Evolutionary conservation across 1,139 yeast genomes (phyloP), one percentile per base, ranked within the genome.

Genomic region (Yamadazyma pseudoaaseri): DNA sequence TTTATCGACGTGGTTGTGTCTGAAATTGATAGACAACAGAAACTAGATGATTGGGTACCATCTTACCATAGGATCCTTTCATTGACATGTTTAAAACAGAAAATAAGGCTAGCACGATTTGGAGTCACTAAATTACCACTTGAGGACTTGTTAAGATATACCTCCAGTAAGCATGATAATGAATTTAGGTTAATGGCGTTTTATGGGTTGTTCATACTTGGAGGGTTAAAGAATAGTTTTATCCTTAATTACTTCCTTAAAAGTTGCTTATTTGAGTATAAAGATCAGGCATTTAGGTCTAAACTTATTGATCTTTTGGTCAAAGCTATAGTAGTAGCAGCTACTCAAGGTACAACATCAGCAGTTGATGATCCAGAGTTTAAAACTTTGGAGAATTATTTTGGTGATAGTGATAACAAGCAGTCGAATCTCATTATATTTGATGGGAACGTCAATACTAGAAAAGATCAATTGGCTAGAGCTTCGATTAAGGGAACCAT

Each of bases 11-110:
- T 49, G 26, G 73, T 62, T 1, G 39, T 59, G 5, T 48, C 53
- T 5, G 75, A 90, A 51, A 65, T 94, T 31, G 78, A 81, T 35
- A 70, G 97, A 41, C 74, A 82, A 41, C 79, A 81, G 44, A 79
- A 90, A 43, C 68, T 94, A 60, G 97, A 92, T 49, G 81, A 78
- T 31, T 89, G 95, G 95, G 70, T 83, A 10, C 95, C 96, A 0
- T 81, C 95, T 0, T 79, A 74, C 45, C 83, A 82, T 29, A 62
- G 74, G 26, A 53, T 72, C 27, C 65, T 87, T 8, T 76, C 89
- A 1, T 68, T 64, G 15, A 68, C 76, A 7, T 81, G 84, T 36
- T 58, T 82, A 26, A 65, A 59, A 33, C 81, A 74, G 51, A 84
- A 80, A 47, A 69, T 85, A 29, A 58, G 70, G 24, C 61, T 94